Base-by-base conservation (phyloP, 75 land plant species). In the Pinus albicaulis region DNA sequence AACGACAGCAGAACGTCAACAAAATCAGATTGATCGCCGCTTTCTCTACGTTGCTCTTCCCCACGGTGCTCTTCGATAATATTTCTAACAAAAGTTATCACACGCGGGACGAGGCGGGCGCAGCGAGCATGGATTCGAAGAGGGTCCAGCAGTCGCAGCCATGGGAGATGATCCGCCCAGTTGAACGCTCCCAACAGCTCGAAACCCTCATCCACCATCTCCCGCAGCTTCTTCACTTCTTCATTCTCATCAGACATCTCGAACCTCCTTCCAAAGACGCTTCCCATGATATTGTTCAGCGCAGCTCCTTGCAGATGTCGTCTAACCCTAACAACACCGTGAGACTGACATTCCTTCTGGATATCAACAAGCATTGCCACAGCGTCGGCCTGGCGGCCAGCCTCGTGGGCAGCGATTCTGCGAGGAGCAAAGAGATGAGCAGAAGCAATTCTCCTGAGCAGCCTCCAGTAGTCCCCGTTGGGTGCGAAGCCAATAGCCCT, bases 401-500 rank as follows among this genome's bases (percentile, higher is more conserved):
- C 57, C 72, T 82, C 86, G 57, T 91, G 90, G 19, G 89, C 90
- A 2, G 79, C 71, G 48, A 90, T 85, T 57, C 86, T 86, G 44
- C 77, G 60, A 0, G 92, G 92, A 4, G 77, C 23, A 65, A 90
- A 90, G 71, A 92, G 72, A 61, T 88, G 90, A 38, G 87, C 69
- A 13, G 90, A 76, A 0, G 91, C 88, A 57, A 92, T 90, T 31
- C 90, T 61, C 11, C 90, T 66, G 12, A 92, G 81, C 55, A 85
- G 44, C 36, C 89, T 78, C 95, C 95, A 90, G 80, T 93, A 89
- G 5, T 83, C 57, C 16, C 91, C 95, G 22, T 73, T 78, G 0
- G 92, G 92, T 0, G 94, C 88, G 58, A 92, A 89, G 25, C 91
- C 91, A 7, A 92, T 92, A 26, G 90, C 92, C 7, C 89, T 76